Evolutionary conservation across 352 stramenopile genomes (phyloP).

Genomic region (Pythium rhizo-oryzae): DNA sequence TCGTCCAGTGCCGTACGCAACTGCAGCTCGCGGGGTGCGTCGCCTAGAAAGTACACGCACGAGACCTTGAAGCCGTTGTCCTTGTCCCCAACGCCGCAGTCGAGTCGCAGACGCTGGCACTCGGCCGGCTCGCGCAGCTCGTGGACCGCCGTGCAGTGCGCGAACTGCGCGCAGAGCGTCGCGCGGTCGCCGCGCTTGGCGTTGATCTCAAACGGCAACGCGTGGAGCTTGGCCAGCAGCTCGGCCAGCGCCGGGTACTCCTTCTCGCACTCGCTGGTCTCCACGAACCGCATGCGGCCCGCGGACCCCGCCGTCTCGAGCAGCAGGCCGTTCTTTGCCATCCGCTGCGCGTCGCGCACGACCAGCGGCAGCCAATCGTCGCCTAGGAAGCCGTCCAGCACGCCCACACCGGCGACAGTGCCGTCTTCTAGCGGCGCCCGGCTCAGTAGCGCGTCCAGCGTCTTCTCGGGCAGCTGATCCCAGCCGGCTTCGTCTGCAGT

Average conservation of each 20-base stretch:
- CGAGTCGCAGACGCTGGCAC: conserved; percentile 55
- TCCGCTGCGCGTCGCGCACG: conserved; percentile 62
- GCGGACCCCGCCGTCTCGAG: conserved; percentile 28
- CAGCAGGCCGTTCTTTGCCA: conserved; percentile 57
- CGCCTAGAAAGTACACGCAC: conserved; percentile 67
- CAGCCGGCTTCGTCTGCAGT: conserved; percentile 56
- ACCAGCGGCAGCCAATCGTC: conserved; percentile 75
- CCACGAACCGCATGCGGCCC: conserved; percentile 65
- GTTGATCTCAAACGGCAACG: conserved; percentile 86
- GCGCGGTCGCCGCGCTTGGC: conserved; percentile 44
- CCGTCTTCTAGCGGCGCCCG: neutral
- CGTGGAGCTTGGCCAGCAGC: conserved; percentile 73
- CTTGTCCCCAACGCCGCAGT: conserved; percentile 68
- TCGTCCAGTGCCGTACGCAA: conserved; percentile 38
- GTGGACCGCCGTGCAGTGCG: conserved; percentile 61
- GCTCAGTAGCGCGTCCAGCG: conserved; percentile 50
- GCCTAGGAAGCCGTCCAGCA: conserved; percentile 81
- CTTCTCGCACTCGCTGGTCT: conserved; percentile 49
- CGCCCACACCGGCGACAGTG: conserved; percentile 37
- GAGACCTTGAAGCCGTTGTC: conserved; percentile 83
- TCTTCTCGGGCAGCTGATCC: conserved; percentile 59
- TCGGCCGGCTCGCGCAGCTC: conserved; percentile 41
- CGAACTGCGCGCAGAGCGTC: conserved; percentile 70
- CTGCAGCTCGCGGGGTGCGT: conserved; percentile 17
- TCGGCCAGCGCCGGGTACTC: conserved; percentile 76